These are phyloP conservation scores for Metarhizium humberi DNA, from an alignment of 2,329 filamentous ascomycete genomes.

Conservation along the genomic window DNA sequence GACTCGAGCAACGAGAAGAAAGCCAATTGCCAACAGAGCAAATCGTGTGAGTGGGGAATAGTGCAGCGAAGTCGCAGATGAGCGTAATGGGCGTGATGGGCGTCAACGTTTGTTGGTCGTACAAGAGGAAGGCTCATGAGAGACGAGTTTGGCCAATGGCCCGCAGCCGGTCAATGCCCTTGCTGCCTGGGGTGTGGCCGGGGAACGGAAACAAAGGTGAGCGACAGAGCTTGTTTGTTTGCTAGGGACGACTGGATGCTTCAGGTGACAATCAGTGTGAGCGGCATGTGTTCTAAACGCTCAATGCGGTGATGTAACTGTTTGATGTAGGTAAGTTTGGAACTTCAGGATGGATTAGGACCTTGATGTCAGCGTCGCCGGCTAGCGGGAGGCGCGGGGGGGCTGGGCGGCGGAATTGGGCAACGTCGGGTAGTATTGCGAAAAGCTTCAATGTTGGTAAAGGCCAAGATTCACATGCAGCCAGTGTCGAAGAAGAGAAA, in stretches of 20 bases:
- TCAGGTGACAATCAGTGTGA: background rate
- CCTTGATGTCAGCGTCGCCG: too few relatives aligned
- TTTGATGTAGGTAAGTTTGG: background rate
- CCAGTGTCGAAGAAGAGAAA: too few relatives aligned
- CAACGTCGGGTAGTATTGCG: too few relatives aligned
- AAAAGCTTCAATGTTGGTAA: too few relatives aligned
- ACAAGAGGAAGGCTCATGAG: background rate
- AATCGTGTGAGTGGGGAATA: background rate
- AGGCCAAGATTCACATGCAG: too few relatives aligned
- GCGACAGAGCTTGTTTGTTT: background rate
- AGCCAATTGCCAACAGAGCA: background rate
- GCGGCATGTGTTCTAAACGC: background rate
- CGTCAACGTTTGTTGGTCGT: background rate
- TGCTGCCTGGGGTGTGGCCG: background rate
- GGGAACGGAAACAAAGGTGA: background rate
- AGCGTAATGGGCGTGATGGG: background rate
- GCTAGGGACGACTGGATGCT: background rate
- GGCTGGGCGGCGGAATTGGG: too few relatives aligned
- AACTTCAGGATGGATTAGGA: too few relatives aligned
- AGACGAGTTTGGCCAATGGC: background rate
- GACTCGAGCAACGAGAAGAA: background rate
- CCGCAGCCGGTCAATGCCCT: background rate
- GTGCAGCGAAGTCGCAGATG: background rate
- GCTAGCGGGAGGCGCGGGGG: too few relatives aligned
- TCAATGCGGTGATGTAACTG: background rate